Base-by-base conservation (phyloP, 208 protist genomes). In the Novymonas esmeraldas region DNA sequence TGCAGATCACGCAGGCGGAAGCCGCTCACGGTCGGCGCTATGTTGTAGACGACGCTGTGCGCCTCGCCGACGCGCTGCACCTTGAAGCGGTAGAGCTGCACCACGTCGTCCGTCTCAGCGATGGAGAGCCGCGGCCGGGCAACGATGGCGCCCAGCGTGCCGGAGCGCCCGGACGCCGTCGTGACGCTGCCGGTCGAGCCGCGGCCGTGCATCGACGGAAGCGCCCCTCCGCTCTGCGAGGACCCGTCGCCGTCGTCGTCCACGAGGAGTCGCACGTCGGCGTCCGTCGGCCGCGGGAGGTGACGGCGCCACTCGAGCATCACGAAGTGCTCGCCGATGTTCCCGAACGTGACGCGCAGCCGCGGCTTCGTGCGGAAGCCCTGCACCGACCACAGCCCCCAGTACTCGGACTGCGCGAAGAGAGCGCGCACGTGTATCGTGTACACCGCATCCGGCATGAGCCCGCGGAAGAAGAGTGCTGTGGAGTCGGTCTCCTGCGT, bases 301-400 rank as follows among this genome's bases (percentile, higher is more conserved):
- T 94, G 86, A 3, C 93, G 87, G 49, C 90, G 85, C 91, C 93
- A 97, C 72, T 96, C 85, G 20, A 97, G 79, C 68, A 95, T 77
- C 18, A 84, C 93, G 69, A 97, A 97, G 67, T 97, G 90, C 72
- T 97, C 93, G 33, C 93, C 93, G 49, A 95, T 94, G 70, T 86
- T 97, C 49, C 88, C 87, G 60, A 96, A 95, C 18, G 87, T 93
- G 36, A 95, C 82, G 57, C 89, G 87, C 68, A 95, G 56, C 24
- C 77, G 81, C 29, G 87, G 81, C 63, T 92, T 81, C 14, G 90
- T 96, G 48, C 88, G 93, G 77, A 97, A 95, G 14, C 78, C 59
- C 49, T 78, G 78, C 28, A 82, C 72, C 28, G 90, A 87, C 93
- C 93, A 97, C 56, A 92, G 66, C 22, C 93, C 93, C 90, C 91